phyloP scores from a whole-genome alignment of 2,329 filamentous ascomycete species.

The Penicillium freii region DNA sequence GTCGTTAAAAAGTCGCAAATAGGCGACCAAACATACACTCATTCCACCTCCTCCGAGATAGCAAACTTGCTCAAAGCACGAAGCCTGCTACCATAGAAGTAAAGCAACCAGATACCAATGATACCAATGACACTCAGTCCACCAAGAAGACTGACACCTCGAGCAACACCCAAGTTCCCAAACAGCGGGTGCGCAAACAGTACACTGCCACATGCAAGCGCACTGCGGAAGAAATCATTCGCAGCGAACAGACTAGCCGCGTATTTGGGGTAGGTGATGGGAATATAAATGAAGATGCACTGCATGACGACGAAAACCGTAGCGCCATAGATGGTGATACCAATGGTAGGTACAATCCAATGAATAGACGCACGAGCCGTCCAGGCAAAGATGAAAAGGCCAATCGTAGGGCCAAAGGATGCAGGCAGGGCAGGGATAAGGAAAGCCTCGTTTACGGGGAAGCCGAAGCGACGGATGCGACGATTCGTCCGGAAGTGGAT shows the following conservation, averaged over 20 bases:
- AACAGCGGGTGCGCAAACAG: constrained; percentile 38
- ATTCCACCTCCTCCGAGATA: constrained; percentile 7
- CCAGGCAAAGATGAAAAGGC: constrained; percentile 56
- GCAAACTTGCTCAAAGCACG: constrained; percentile 36
- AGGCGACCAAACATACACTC: background rate
- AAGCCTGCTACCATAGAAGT: constrained; percentile 31
- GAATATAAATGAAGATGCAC: constrained; percentile 44
- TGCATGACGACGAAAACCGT: constrained; percentile 44
- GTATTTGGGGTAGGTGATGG: constrained; percentile 35
- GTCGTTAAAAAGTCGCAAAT: background rate
- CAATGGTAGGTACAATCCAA: constrained; percentile 41
- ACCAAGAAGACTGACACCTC: constrained; percentile 36
- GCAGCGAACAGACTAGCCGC: constrained; percentile 38
- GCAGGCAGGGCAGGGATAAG: constrained; percentile 55
- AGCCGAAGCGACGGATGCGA: constrained; percentile 50
- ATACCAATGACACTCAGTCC: constrained; percentile 39
- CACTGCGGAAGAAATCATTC: constrained; percentile 36
- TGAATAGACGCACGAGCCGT: constrained; percentile 30
- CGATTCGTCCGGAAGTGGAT: constrained; percentile 54
- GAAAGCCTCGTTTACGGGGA: constrained; percentile 54
- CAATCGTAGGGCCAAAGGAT: constrained; percentile 54
- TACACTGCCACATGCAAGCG: constrained; percentile 24
- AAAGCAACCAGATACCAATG: constrained; percentile 36
- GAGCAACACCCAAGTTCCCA: constrained; percentile 34
- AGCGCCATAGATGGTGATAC: constrained; percentile 42